A percentile compares a stretch with the other conserved stretches of the same genome.
Conservation (phyloP, 768 basidiomycete species). For the Lactifluus subvellereus region DNA sequence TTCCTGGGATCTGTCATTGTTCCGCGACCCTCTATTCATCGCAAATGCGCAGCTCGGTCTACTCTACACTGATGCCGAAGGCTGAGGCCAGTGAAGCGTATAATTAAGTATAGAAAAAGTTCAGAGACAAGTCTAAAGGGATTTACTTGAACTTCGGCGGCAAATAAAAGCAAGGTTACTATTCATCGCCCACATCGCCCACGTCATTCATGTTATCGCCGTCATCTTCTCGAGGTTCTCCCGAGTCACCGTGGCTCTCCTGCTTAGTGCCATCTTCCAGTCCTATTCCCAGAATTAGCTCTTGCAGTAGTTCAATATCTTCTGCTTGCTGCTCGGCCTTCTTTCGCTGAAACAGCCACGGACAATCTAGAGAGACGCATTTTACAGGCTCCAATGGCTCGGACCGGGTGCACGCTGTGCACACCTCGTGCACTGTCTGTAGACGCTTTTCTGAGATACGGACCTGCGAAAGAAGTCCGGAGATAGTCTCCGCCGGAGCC, state of each 20-base stretch:
- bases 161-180: background rate
- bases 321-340: constrained; percentile 26
- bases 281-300: constrained; percentile 13
- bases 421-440: constrained; percentile 32
- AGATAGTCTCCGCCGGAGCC: constrained; percentile 33
- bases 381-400: constrained; percentile 33
- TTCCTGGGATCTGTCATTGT: background rate
- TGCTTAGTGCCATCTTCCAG: constrained; percentile 14
- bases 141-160: background rate
- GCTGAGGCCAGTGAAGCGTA: background rate
- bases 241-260: background rate
- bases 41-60: background rate
- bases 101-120: background rate
- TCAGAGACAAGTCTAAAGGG: background rate
- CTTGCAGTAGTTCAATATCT: constrained; percentile 11
- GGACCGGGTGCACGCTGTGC: constrained; percentile 36
- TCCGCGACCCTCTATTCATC: background rate
- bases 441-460: constrained; percentile 33
- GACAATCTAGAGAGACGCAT: constrained; percentile 46
- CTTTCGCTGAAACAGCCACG: constrained; percentile 37
- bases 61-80: background rate
- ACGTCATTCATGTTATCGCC: background rate
- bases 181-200: background rate
- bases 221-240: background rate
- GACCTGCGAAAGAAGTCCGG: constrained; percentile 32